phyloP scores from a whole-genome alignment of 179 eudicot species.

The Spinacia oleracea region DNA sequence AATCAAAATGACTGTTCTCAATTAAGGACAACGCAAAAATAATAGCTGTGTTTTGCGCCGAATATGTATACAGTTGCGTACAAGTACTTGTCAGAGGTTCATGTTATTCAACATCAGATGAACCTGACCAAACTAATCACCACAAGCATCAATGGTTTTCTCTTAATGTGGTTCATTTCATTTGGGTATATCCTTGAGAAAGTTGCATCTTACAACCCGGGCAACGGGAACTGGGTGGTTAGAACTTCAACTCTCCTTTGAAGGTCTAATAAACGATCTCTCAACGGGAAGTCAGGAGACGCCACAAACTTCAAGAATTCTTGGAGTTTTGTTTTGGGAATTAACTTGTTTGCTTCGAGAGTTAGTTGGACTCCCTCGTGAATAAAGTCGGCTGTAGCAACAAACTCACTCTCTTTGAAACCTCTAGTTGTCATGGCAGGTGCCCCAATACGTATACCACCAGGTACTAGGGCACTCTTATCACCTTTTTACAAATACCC shows the following conservation, averaged over 20 bases:
- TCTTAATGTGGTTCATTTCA: slow-evolving; percentile 22
- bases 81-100: not conserved
- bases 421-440: slow-evolving; percentile 94
- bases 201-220: slow-evolving; percentile 42
- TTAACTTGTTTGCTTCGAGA: slow-evolving; percentile 57
- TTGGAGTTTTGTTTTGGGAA: slow-evolving; percentile 67
- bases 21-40: not conserved
- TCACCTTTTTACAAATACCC: slow-evolving; percentile 46
- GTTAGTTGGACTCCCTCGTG: slow-evolving; percentile 76
- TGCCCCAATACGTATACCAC: slow-evolving; percentile 83
- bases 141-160: not conserved
- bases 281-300: slow-evolving; percentile 59
- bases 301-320: slow-evolving; percentile 65
- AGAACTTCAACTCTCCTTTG: slow-evolving; percentile 63
- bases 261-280: slow-evolving; percentile 49
- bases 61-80: not conserved
- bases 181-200: not conserved
- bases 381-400: slow-evolving; percentile 65
- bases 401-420: slow-evolving; percentile 64
- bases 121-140: slow-evolving; percentile 11
- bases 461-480: slow-evolving; percentile 81
- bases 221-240: slow-evolving; percentile 74
- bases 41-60: not conserved
- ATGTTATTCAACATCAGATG: not conserved
- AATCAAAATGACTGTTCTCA: not conserved